Base-by-base conservation (phyloP, 2,329 filamentous ascomycete genomes). In the Neofusicoccum sp. region DNA sequence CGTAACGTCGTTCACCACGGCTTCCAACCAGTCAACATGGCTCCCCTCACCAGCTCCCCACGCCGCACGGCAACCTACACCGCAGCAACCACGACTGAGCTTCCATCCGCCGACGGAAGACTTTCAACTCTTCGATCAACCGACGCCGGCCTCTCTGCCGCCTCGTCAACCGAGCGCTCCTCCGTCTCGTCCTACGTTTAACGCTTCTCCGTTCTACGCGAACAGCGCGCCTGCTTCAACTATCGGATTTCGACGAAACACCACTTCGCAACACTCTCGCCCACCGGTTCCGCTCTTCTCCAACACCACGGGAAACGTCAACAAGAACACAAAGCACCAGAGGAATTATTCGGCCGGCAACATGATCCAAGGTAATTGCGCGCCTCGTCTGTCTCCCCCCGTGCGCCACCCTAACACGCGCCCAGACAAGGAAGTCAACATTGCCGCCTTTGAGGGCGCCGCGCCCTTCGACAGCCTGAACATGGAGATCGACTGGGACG, bases 1-100 rank as follows among this genome's bases (percentile, higher is more conserved):
- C 85, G 85, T 83, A 69, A 72, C 81, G 85, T 86, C 89, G 87
- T 88, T 88, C 88, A 91, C 83, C 84, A 92, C 89, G 89, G 89
- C 89, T 90, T 84, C 86, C 76, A 75, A 78, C 75, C 75, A 79
- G 73, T 85, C 86, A 91, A 70, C 83, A 93, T 93, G 89, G 89
- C 88, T 83, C 86, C 84, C 88, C 83, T 86, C 86, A 84, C 75
- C 79, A 77, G 75, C 79, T 76, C 71, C 78, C 72, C 70, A 76
- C 77, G 75, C 79, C 76, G 73, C 74, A 76, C 72, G 78, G 76
- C 78, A 79, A 75, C 80, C 78, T 75, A 79, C 80, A 68, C 71
- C 68, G 67, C 71, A 69, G 63, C 69, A 69, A 69, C 56, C 44
- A 57, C 70, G 75, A 71, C 73, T 73, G 69, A 73, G 71, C 69